Evolutionary conservation across 2,329 filamentous ascomycete genomes (phyloP).

Genomic region (Dactylellina cionopaga): DNA sequence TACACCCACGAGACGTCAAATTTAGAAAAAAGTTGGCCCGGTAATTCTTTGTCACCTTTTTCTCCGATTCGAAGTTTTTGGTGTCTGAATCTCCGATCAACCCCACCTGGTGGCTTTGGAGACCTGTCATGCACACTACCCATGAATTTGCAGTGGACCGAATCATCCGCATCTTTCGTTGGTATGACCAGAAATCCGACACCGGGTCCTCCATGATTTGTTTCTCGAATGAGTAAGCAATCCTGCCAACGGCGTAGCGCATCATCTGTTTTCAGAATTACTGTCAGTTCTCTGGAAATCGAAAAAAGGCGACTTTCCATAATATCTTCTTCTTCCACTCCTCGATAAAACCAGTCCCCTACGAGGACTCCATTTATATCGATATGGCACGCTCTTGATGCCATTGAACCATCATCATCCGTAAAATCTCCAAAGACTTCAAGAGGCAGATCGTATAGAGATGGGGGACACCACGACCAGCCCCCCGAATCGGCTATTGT

Average conservation of each 20-base stretch:
- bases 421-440: not conserved
- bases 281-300: not conserved
- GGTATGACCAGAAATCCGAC: not conserved
- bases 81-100: no score
- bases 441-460: slow-evolving; percentile 18
- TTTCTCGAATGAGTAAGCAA: not conserved
- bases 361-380: not conserved
- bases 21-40: no score
- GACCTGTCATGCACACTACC: not conserved
- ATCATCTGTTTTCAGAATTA: not conserved
- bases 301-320: not conserved
- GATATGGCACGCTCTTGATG: not conserved
- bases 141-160: not conserved
- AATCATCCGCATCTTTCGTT: not conserved
- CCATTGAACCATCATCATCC: not conserved
- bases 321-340: not conserved
- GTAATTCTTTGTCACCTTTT: no score
- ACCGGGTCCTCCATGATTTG: not conserved
- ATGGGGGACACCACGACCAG: slow-evolving; percentile 27
- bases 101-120: no score
- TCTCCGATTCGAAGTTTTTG: no score
- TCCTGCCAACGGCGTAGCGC: not conserved
- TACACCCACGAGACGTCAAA: no score
- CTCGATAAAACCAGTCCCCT: not conserved
- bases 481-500: slow-evolving; percentile 17